phyloP scores from a whole-genome alignment of 441 rosid species.

The Gossypium schwendimanii region DNA sequence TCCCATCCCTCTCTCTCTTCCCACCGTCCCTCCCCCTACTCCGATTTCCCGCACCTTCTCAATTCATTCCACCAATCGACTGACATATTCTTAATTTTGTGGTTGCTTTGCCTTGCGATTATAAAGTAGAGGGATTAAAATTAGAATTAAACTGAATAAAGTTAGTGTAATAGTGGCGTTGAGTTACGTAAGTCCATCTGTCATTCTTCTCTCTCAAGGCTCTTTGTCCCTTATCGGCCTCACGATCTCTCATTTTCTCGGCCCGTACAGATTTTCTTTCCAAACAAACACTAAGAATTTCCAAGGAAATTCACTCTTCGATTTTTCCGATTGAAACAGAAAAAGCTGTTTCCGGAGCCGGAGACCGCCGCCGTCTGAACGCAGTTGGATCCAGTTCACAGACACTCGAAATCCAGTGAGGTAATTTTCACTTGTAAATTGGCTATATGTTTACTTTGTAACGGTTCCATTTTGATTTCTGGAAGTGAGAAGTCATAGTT shows the following conservation, averaged over 20 bases:
- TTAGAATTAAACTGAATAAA: slow-evolving; percentile 29
- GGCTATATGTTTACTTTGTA: not conserved
- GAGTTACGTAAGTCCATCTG: slow-evolving; percentile 40
- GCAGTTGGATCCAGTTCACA: slow-evolving; percentile 2
- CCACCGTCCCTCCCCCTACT: too few species aligned
- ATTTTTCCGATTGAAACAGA: not conserved
- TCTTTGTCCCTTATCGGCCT: slow-evolving; percentile 44
- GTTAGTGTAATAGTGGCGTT: slow-evolving; percentile 45
- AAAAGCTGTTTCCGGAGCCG: not conserved
- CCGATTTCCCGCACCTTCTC: too few species aligned
- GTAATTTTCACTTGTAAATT: not conserved
- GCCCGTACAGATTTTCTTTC: slow-evolving; percentile 22
- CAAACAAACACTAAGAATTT: slow-evolving; percentile 11
- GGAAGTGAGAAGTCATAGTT: not conserved
- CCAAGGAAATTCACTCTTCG: not conserved
- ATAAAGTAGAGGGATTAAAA: too few species aligned
- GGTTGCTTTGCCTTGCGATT: too few species aligned
- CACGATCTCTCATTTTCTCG: slow-evolving; percentile 19
- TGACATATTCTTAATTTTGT: too few species aligned
- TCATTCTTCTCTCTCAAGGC: slow-evolving; percentile 31
- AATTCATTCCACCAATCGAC: too few species aligned
- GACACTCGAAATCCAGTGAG: not conserved
- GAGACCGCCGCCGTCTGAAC: not conserved
- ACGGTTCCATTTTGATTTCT: not conserved
- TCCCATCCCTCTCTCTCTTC: too few species aligned